phyloP scores from a whole-genome alignment of 2,329 filamentous ascomycete genomes.

The Verruconis gallopava region DNA sequence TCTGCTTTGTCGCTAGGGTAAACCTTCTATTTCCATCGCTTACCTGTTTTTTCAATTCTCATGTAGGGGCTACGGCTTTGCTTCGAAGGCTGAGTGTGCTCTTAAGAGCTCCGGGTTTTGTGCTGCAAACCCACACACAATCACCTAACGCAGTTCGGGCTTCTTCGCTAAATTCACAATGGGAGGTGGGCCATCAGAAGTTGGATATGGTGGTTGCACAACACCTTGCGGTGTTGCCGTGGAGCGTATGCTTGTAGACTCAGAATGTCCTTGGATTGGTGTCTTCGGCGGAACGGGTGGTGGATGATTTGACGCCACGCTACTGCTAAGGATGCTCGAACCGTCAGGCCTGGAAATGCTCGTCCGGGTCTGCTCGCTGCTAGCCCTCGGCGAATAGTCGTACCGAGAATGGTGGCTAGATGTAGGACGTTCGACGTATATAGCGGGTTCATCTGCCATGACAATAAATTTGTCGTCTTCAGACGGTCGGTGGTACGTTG shows the following conservation, averaged over 20 bases:
- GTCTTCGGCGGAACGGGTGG: constrained; percentile 30
- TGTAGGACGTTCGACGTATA: constrained; percentile 3
- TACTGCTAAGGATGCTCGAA: too few species aligned
- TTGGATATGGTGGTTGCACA: constrained; percentile 56
- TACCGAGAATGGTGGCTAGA: constrained; percentile 31
- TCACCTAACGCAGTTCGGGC: constrained; percentile 52
- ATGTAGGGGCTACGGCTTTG: too few species aligned
- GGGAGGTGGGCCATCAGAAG: constrained; percentile 69
- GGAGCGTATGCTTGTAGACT: not conserved
- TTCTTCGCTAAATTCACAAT: constrained; percentile 76
- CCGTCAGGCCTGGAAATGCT: too few species aligned
- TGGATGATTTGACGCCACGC: constrained; percentile 14
- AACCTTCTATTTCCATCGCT: too few species aligned
- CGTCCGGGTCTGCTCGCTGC: constrained; percentile 42
- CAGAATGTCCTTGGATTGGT: constrained; percentile 14
- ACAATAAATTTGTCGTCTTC: constrained; percentile 41
- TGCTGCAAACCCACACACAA: not conserved
- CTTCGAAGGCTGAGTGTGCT: too few species aligned
- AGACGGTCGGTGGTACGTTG: constrained; percentile 16
- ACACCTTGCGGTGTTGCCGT: constrained; percentile 1
- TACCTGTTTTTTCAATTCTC: too few species aligned
- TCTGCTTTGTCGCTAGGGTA: too few species aligned
- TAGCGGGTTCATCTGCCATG: constrained; percentile 12
- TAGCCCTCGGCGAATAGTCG: not conserved
- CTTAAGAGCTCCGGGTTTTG: too few species aligned